These are phyloP conservation scores for Dioscorea alata DNA, from an alignment of 106 monocot species.

Conservation along the genomic window DNA sequence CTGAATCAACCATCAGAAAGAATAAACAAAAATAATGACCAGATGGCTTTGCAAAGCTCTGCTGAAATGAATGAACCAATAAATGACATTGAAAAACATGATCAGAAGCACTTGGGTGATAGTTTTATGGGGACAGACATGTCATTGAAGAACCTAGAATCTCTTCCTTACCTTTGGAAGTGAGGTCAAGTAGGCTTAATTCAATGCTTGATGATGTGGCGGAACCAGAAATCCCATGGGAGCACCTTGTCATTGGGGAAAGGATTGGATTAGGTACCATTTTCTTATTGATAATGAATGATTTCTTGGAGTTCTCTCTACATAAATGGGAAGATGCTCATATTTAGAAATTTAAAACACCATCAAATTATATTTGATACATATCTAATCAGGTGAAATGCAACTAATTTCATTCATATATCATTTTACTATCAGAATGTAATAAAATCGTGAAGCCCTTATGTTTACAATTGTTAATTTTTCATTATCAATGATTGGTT, in stretches of 20 bases:
- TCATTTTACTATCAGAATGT: too few relatives aligned
- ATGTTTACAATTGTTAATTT: too few relatives aligned
- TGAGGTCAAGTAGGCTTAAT: slow-evolving; percentile 47
- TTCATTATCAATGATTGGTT: too few relatives aligned
- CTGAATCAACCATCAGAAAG: slow-evolving; percentile 20
- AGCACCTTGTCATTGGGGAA: slow-evolving; percentile 92
- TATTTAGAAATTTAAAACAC: too few relatives aligned
- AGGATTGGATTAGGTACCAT: slow-evolving; percentile 96
- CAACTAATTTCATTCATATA: too few relatives aligned
- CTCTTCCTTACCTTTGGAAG: slow-evolving; percentile 22
- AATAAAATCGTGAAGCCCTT: too few relatives aligned
- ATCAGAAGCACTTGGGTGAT: slow-evolving; percentile 27
- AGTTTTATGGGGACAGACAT: slow-evolving; percentile 35
- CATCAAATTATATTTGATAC: too few relatives aligned
- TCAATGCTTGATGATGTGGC: slow-evolving; percentile 90
- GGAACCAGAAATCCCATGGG: slow-evolving; percentile 93
- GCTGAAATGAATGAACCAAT: slow-evolving; percentile 19
- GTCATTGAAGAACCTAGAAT: slow-evolving; percentile 25
- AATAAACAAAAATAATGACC: slow-evolving; percentile 6
- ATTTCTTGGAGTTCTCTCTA: neutral
- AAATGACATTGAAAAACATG: slow-evolving; percentile 27
- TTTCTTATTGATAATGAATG: slow-evolving; percentile 4
- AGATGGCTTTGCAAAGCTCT: slow-evolving; percentile 4
- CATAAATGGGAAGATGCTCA: too few relatives aligned
- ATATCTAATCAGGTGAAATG: too few relatives aligned